Base-by-base conservation (phyloP, 2,329 filamentous ascomycete species). In the Colletotrichum ledebouriae region DNA sequence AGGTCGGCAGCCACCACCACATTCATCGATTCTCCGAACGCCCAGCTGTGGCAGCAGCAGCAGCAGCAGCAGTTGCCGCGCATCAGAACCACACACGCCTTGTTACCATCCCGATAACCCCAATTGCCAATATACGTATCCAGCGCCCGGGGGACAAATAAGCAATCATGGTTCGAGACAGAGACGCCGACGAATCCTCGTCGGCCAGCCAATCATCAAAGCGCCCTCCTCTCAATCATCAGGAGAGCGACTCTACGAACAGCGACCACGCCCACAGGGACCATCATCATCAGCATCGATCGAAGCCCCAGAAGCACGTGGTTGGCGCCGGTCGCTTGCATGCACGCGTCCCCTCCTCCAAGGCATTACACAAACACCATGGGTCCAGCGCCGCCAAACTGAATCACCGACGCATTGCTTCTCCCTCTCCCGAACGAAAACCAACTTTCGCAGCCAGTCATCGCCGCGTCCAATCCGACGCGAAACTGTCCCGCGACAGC, bases 181-280 rank as follows among this genome's bases (percentile, higher is more conserved):
- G 77, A 76, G 82, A 86, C 73, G 75, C 75, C 73, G 81, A 84
- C 77, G 83, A 82, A 78, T 78, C 81, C 78, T 80, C 82, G 72
- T 77, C 79, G 72, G 77, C 78, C 76, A 78, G 79, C 85, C 85
- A 87, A 87, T 87, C 84, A 87, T 87, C 84, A 87, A 87, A 86
- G 79, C 82, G 83, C 29, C 81, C 84, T 74, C 72, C 78, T 62
- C 76, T 75, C 67, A 72, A 73, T 70, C 78, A 76, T 66, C 76
- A 75, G 69, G 73, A 80, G 73, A 79, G 75, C 72, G 78, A 80
- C 67, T 78, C 77, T 47, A 78, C 78, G 73, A 73, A 72, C 71
- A 78, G 73, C 75, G 77, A 76, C 72, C 75, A 75, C 68, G 70
- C 72, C 67, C 72, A 64, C 65, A 70, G 57, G 25, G 62, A 68